Evolutionary conservation across 805 yeast genomes (phyloP).

Genomic region (Myxozyma neglecta): DNA sequence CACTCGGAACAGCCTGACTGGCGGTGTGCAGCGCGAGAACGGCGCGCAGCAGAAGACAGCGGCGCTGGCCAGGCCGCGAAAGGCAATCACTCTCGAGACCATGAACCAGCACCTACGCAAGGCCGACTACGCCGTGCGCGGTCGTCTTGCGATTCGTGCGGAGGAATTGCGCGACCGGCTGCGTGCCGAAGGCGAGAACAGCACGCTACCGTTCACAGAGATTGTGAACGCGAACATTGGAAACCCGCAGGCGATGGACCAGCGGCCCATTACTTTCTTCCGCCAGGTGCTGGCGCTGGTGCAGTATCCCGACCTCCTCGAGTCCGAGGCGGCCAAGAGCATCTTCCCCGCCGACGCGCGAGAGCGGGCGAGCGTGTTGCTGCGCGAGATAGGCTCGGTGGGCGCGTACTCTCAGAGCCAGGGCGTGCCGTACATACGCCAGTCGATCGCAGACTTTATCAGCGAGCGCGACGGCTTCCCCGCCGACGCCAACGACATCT

Average conservation of each 20-base stretch:
- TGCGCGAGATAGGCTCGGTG: slow-evolving; percentile 69
- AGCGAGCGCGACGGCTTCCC: slow-evolving; percentile 70
- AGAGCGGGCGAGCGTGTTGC: slow-evolving; percentile 62
- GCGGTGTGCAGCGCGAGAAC: background rate
- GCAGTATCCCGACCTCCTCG: slow-evolving; percentile 76
- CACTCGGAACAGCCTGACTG: background rate
- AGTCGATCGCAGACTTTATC: slow-evolving; percentile 80
- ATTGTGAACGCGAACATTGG: slow-evolving; percentile 94
- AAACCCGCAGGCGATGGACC: slow-evolving; percentile 96
- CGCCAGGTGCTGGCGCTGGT: slow-evolving; percentile 83
- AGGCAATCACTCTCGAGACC: slow-evolving; percentile 47
- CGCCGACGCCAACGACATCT: slow-evolving; percentile 70
- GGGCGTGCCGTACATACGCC: slow-evolving; percentile 72
- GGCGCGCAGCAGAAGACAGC: background rate
- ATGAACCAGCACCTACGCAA: slow-evolving; percentile 72
- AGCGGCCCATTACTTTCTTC: slow-evolving; percentile 91
- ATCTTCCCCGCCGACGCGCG: slow-evolving; percentile 66
- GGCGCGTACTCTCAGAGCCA: slow-evolving; percentile 97
- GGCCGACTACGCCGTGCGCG: slow-evolving; percentile 96
- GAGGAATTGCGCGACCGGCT: slow-evolving; percentile 66
- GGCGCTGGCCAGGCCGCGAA: slow-evolving; percentile 1
- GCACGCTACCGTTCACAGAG: slow-evolving; percentile 68
- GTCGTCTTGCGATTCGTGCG: slow-evolving; percentile 89
- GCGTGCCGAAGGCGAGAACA: slow-evolving; percentile 50
- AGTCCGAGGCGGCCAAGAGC: slow-evolving; percentile 35